Conservation (phyloP, 495 filamentous ascomycete species). For the Platismatia glauca region DNA sequence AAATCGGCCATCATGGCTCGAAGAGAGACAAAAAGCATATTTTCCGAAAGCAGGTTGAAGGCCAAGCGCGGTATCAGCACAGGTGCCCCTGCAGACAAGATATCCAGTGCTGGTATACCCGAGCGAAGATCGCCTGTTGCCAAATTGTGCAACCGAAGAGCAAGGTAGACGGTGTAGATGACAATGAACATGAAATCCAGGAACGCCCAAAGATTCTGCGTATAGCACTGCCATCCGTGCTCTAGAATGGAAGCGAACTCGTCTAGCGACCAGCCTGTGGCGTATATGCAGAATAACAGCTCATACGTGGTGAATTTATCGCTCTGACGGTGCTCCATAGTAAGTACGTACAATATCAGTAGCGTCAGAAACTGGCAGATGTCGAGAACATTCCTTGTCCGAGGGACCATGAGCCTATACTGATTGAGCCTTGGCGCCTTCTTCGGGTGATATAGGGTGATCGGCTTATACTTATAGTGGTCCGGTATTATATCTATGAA, state of each 20-base stretch:
- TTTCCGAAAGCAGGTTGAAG: constrained; percentile 66
- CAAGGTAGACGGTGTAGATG: constrained; percentile 53
- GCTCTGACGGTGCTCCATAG: constrained; percentile 51
- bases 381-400: constrained; percentile 59
- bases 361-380: constrained; percentile 57
- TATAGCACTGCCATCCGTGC: constrained; percentile 68
- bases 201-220: constrained; percentile 72
- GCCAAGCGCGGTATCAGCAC: constrained; percentile 63
- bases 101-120: constrained; percentile 53
- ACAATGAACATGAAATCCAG: constrained; percentile 58
- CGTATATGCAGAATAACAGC: constrained; percentile 53
- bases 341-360: constrained; percentile 50
- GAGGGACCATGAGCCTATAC: constrained; percentile 62
- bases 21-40: constrained; percentile 62
- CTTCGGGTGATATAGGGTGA: constrained; percentile 59
- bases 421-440: constrained; percentile 61
- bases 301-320: constrained; percentile 43
- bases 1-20: constrained; percentile 71
- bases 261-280: constrained; percentile 62
- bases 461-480: constrained; percentile 62
- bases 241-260: constrained; percentile 63
- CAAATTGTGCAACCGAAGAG: constrained; percentile 51
- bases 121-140: constrained; percentile 30
- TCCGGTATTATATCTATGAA: constrained; percentile 67
- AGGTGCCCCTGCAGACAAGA: constrained; percentile 60